Base-by-base conservation (phyloP, 2,329 filamentous ascomycete genomes). In the Malbranchea zuffiana region DNA sequence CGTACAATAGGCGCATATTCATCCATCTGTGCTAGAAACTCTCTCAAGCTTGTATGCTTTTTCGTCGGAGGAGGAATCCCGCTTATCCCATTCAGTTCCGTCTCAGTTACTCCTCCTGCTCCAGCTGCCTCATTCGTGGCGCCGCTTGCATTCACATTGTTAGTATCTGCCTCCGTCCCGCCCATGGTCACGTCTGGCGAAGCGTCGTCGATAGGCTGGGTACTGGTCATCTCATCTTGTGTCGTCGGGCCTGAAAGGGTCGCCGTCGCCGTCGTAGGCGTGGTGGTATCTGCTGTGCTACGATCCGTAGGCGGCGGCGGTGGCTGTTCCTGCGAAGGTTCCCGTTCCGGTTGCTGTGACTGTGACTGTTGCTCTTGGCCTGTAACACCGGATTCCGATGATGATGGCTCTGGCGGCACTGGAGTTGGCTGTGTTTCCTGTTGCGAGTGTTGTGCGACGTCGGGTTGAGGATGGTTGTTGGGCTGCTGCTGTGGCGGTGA, bases 21-120 rank as follows among this genome's bases (percentile, higher is more conserved):
- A 56, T 98, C 90, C 80, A 98, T 96, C 69, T 94, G 95, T 46
- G 74, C 74, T 12, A 98, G 62, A 55, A 98, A 95, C 61, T 96
- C 88, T 54, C 87, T 82, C 47, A 98, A 66, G 25, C 82, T 93
- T 13, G 81, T 80, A 63, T 98, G 90, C 63, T 96, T 96, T 57
- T 86, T 84, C 35, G 80, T 79, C 1, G 82, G 78, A 27, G 69
- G 59, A 4, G 69, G 60, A 4, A 62, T 57, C 6, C 69, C 57
- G 26, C 64, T 66, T 32, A 72, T 57, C 35, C 69, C 63, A 35
- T 70, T 63, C 17, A 59, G 50, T 5, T 48, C 43, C n/a, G 47
- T 21, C 41, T 41, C 35, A 32, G 40, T 16, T 41, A 20, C 35
- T n/a, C 35, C 19, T 19, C 44, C 40, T 10, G 44, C 39, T 32